Percentiles rank a stretch among this genome's conserved stretches.
Evolutionary conservation across 2,329 filamentous ascomycete genomes (phyloP).

Genomic region (Sporothrix brasiliensis): DNA sequence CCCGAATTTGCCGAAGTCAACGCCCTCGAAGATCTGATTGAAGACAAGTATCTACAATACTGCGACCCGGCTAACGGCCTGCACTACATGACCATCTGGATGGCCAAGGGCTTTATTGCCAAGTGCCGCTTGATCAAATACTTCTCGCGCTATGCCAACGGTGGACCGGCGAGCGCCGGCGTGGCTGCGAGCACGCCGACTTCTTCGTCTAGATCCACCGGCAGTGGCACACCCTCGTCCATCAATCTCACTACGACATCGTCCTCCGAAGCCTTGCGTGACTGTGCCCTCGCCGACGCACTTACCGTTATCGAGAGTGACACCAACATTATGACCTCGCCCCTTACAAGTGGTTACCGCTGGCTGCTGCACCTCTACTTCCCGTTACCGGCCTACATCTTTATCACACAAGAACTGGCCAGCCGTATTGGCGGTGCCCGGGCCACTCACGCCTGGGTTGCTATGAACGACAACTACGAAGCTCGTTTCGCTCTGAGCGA

Average conservation of each 20-base stretch:
- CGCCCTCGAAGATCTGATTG: slow-evolving; percentile 47
- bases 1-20: slow-evolving; percentile 41
- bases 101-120: slow-evolving; percentile 49
- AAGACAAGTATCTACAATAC: slow-evolving; percentile 51
- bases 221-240: neutral
- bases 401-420: slow-evolving; percentile 45
- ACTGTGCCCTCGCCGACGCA: slow-evolving; percentile 41
- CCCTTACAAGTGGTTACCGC: slow-evolving; percentile 42
- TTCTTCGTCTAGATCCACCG: slow-evolving; percentile 27
- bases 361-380: slow-evolving; percentile 47
- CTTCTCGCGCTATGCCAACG: slow-evolving; percentile 8
- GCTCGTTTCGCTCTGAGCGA: slow-evolving; percentile 24
- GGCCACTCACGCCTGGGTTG: slow-evolving; percentile 43
- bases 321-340: slow-evolving; percentile 41
- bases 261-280: slow-evolving; percentile 35
- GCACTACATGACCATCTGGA: slow-evolving; percentile 49
- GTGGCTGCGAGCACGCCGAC: slow-evolving; percentile 19
- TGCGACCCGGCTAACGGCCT: slow-evolving; percentile 47
- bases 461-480: slow-evolving; percentile 43
- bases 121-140: slow-evolving; percentile 55
- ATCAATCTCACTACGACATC: neutral
- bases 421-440: slow-evolving; percentile 37
- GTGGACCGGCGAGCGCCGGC: neutral
- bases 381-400: slow-evolving; percentile 48
- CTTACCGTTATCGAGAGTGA: slow-evolving; percentile 47